phyloP scores from a whole-genome alignment of 75 land plant genomes.

The Pinus tabuliformis region DNA sequence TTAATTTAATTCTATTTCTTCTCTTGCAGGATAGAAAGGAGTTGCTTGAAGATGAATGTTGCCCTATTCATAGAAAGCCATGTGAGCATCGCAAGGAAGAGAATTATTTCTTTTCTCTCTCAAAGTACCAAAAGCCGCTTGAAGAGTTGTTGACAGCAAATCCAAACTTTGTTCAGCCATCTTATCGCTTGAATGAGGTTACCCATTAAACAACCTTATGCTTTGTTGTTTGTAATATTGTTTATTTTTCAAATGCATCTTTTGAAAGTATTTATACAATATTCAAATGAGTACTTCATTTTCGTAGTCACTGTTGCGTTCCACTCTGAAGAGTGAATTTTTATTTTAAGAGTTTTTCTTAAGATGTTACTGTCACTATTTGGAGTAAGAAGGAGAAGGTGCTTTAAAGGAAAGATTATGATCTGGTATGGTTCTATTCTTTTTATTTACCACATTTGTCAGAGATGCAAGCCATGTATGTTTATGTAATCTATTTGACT shows the following conservation, averaged over 20 bases:
- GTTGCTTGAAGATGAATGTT: conserved; percentile 71
- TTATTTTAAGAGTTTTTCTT: background rate
- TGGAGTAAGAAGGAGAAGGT: background rate
- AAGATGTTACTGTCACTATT: background rate
- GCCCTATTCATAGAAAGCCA: conserved; percentile 90
- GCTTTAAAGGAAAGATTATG: too few species aligned
- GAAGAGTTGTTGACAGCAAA: conserved; percentile 67
- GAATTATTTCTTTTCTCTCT: conserved; percentile 94
- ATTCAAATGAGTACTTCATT: background rate
- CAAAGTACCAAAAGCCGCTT: conserved; percentile 79
- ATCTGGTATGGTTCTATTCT: too few species aligned
- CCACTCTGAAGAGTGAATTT: background rate
- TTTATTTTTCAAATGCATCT: background rate
- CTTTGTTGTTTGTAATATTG: background rate
- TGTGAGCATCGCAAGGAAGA: conserved; percentile 86
- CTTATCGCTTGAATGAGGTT: conserved; percentile 93
- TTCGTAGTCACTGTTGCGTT: background rate
- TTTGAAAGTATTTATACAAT: background rate
- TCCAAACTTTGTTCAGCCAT: conserved; percentile 91
- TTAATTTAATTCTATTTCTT: background rate
- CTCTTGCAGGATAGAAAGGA: conserved; percentile 89
- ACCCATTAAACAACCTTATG: background rate
- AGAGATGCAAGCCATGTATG: too few species aligned
- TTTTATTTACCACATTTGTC: too few species aligned
- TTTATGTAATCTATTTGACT: too few species aligned